Percentiles rank a stretch among this genome's conserved stretches.
Evolutionary conservation across 2,329 filamentous ascomycete genomes (phyloP).

Genomic region (Trichoderma sp.): DNA sequence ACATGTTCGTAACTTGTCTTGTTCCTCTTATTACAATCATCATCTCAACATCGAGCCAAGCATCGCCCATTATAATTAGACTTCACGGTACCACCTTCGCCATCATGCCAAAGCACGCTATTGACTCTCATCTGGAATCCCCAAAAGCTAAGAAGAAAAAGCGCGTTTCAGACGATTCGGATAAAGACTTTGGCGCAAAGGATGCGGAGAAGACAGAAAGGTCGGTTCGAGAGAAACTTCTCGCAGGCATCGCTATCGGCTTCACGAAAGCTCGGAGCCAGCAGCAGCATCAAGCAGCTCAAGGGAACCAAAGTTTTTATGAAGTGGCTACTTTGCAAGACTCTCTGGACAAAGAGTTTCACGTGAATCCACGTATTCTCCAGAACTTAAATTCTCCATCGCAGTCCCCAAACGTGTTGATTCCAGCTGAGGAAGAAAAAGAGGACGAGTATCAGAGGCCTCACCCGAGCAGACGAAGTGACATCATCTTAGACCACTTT

Average conservation of each 20-base stretch:
- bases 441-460: neutral
- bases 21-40: neutral
- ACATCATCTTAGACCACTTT: neutral
- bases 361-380: neutral
- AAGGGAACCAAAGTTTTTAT: neutral
- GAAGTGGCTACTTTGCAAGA: neutral
- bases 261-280: neutral
- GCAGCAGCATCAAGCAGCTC: neutral
- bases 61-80: neutral
- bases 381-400: neutral
- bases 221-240: conserved; percentile 18
- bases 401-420: neutral
- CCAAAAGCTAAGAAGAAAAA: neutral
- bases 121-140: neutral
- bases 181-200: neutral
- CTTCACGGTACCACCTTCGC: neutral
- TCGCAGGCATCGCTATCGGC: conserved; percentile 3
- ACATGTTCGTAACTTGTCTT: neutral
- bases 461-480: neutral
- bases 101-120: neutral
- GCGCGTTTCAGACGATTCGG: too few relatives aligned
- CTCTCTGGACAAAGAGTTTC: neutral
- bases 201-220: neutral
- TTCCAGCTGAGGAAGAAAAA: neutral
- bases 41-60: neutral